Evolutionary conservation across 768 basidiomycete species (phyloP), one percentile per base, ranked within the genome.

Genomic region (Pluteus cervinus): DNA sequence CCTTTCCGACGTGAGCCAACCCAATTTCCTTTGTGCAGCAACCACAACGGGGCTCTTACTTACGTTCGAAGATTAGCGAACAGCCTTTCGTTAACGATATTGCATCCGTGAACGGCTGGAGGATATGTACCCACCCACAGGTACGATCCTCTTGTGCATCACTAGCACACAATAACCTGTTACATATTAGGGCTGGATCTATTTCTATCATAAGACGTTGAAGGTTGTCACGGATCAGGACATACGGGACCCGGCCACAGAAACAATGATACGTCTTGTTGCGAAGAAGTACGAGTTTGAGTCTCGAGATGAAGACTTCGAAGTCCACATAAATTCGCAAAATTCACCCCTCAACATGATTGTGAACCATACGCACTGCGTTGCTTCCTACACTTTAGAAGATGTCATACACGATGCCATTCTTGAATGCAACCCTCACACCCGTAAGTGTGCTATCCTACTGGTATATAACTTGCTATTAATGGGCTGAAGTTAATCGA

Each of bases 131-230:
- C 15, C 72, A 75, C 31, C 57, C 61, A 25, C 57, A 61, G 43
- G 63, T 62, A 38, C 20, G 52, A 23, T 20, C 18, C 33, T 16
- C 26, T 7, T 33, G n/a, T n/a, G n/a, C n/a, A n/a, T n/a, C n/a
- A n/a, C n/a, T n/a, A n/a, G n/a, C n/a, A n/a, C n/a, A n/a, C n/a
- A n/a, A n/a, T n/a, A n/a, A n/a, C n/a, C n/a, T n/a, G n/a, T n/a
- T n/a, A n/a, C n/a, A n/a, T n/a, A 55, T 15, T 51, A 71, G 60
- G 73, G 75, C 17, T 75, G 66, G 61, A 49, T 75, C 9, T 76
- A 78, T 49, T 76, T 73, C 51, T 53, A 56, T 42, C 68, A 71
- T 44, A 45, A 57, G 4, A 39, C 46, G 7, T 46, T 60, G n/a
- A 62, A 60, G 36, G 51, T 69, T 12, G 61, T 73, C 18, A 66